Evolutionary conservation across 2,329 filamentous ascomycete genomes (phyloP).

Genomic region (Colletotrichum sp.): DNA sequence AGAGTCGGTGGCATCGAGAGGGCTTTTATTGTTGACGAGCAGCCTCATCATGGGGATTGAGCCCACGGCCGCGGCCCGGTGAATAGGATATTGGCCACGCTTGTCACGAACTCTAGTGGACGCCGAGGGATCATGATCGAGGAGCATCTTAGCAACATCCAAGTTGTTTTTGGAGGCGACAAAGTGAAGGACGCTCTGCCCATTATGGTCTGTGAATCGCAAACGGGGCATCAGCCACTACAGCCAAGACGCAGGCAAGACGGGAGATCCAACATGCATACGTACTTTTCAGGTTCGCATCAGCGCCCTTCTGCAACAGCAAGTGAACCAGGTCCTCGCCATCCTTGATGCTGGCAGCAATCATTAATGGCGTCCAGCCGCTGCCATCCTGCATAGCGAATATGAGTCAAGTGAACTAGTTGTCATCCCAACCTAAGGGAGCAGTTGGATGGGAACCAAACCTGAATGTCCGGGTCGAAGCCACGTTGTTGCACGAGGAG

Average conservation of each 20-base stretch:
- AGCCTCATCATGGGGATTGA: conserved; percentile 86
- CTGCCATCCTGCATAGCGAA: conserved; percentile 64
- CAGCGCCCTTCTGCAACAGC: conserved; percentile 72
- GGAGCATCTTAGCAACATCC: conserved; percentile 78
- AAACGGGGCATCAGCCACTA: not conserved
- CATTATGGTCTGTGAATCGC: conserved; percentile 60
- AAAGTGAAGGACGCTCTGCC: conserved; percentile 89
- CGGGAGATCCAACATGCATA: not conserved
- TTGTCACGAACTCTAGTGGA: conserved; percentile 83
- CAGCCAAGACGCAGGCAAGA: not conserved
- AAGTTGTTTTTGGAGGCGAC: conserved; percentile 89
- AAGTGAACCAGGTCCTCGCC: conserved; percentile 71
- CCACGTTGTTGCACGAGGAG: conserved; percentile 71
- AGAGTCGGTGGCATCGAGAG: conserved; percentile 81
- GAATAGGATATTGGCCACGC: conserved; percentile 87
- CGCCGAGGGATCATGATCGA: conserved; percentile 72
- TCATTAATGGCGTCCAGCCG: conserved; percentile 87
- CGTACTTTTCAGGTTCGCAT: conserved; percentile 75
- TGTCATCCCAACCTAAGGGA: too few species aligned
- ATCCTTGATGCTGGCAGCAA: conserved; percentile 76
- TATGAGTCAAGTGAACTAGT: not conserved
- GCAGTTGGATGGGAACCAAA: conserved; percentile 34
- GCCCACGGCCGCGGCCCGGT: conserved; percentile 89
- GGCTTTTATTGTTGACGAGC: conserved; percentile 77
- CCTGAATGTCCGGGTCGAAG: conserved; percentile 86